These are phyloP conservation scores for Phytopythium mirpurense DNA, from an alignment of 352 stramenopile genomes.

Conservation along the genomic window DNA sequence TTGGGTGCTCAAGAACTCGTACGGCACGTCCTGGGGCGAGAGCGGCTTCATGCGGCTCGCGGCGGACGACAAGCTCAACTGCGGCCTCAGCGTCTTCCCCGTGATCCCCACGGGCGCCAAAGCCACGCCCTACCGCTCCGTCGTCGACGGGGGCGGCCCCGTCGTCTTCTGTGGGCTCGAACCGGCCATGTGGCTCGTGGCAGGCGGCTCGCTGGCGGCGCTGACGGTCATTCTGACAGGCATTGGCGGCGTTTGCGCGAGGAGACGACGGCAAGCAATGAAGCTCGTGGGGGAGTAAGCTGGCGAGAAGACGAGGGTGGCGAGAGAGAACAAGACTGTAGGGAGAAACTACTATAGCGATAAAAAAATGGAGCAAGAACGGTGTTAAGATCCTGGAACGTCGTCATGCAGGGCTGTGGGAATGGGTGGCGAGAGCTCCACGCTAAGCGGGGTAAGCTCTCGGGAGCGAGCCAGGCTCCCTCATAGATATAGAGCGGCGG, in stretches of 20 bases:
- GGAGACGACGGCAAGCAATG: conserved; percentile 12
- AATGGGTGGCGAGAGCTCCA: no score
- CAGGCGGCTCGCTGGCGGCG: conserved; percentile 16
- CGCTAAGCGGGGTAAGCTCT: no score
- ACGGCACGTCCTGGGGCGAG: conserved; percentile 63
- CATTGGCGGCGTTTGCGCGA: conserved; percentile 27
- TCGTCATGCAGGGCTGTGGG: no score
- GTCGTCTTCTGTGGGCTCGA: conserved; percentile 31
- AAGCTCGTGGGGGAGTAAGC: conserved; percentile 13
- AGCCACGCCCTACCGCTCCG: conserved; percentile 32
- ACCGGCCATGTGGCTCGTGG: conserved; percentile 28
- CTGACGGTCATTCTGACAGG: conserved; percentile 31
- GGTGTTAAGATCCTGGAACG: no score
- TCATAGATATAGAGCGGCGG: no score
- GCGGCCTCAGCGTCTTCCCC: conserved; percentile 68
- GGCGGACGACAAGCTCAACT: conserved; percentile 74
- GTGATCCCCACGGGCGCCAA: conserved; percentile 55
- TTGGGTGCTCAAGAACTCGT: conserved; percentile 85
- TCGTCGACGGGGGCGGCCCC: conserved; percentile 42
- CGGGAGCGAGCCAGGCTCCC: no score
- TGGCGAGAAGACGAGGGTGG: no score
- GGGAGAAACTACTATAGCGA: no score
- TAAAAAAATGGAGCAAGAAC: no score
- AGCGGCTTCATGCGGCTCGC: conserved; percentile 60
- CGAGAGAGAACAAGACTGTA: no score